Conservation (phyloP, 2,329 filamentous ascomycete species). For the Xylariaceae sp. region DNA sequence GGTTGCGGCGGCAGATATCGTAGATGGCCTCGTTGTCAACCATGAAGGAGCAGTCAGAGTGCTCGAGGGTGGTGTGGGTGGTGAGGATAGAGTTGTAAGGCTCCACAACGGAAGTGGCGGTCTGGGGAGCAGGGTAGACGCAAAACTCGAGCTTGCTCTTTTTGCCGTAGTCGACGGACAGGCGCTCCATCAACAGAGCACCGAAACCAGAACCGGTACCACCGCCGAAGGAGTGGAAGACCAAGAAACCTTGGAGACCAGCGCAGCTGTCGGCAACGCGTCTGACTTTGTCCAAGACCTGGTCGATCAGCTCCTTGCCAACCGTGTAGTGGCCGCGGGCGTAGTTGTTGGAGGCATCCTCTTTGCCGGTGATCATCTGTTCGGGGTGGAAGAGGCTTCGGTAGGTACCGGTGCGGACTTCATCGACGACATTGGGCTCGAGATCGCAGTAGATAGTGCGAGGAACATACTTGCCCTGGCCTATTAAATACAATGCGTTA, state of each 20-base stretch:
- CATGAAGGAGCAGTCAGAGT: conserved; percentile 99
- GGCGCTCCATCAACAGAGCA: conserved; percentile 96
- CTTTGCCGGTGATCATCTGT: conserved; percentile 99
- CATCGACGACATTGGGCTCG: conserved; percentile 98
- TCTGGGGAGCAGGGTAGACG: conserved; percentile 96
- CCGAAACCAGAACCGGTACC: conserved; percentile 98
- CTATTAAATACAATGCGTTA: conserved; percentile 42
- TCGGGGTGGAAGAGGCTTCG: conserved; percentile 97
- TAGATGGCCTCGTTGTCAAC: conserved; percentile 99
- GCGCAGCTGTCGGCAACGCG: conserved; percentile 97
- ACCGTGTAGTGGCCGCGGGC: conserved; percentile 99
- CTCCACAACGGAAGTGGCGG: conserved; percentile 95
- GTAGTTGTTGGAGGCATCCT: conserved; percentile 99
- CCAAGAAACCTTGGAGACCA: conserved; percentile 96
- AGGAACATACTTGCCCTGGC: conserved; percentile 97
- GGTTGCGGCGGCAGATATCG: conserved; percentile 97
- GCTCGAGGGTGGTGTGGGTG: conserved; percentile 97
- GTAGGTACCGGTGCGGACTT: conserved; percentile 97
- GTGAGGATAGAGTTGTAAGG: conserved; percentile 99
- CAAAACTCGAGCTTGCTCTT: conserved; percentile 99
- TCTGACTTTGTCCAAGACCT: conserved; percentile 95
- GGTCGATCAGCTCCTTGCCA: conserved; percentile 98
- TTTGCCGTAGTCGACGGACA: conserved; percentile 99
- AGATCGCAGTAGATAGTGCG: conserved; percentile 99
- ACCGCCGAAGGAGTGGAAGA: conserved; percentile 99